Percentiles rank a stretch among this genome's conserved stretches.
Conservation (phyloP, 2,329 filamentous ascomycete species). For the Piedraia hortae region DNA sequence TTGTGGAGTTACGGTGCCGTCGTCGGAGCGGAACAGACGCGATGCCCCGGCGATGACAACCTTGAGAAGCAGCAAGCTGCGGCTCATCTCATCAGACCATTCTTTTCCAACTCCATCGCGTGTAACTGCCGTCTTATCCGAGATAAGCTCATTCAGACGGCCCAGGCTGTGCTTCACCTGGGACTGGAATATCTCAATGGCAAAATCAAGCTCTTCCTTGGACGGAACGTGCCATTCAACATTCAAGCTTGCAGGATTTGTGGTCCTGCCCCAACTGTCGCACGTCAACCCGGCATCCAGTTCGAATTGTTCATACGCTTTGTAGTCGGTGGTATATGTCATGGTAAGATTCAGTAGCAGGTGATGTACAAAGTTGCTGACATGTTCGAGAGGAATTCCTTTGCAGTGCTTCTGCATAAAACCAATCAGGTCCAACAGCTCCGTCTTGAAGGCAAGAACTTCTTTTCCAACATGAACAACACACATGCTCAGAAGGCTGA, state of each 20-base stretch:
- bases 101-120: slow-evolving; percentile 90
- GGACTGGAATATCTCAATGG: slow-evolving; percentile 62
- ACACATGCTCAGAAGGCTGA: slow-evolving; percentile 93
- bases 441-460: slow-evolving; percentile 64
- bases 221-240: slow-evolving; percentile 80
- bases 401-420: slow-evolving; percentile 95
- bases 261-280: slow-evolving; percentile 60
- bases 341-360: slow-evolving; percentile 80
- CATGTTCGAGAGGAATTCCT: slow-evolving; percentile 78
- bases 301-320: slow-evolving; percentile 57
- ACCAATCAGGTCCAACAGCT: slow-evolving; percentile 68
- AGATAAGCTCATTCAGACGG: slow-evolving; percentile 52
- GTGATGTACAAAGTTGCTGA: slow-evolving; percentile 95
- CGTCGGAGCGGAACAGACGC: slow-evolving; percentile 52
- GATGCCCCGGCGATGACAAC: slow-evolving; percentile 80
- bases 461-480: slow-evolving; percentile 85
- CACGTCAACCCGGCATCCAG: slow-evolving; percentile 44
- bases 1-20: slow-evolving; percentile 14
- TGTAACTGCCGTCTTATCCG: slow-evolving; percentile 47
- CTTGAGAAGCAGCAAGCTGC: slow-evolving; percentile 64
- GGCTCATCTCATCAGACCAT: slow-evolving; percentile 89
- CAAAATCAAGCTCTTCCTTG: slow-evolving; percentile 58
- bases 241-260: slow-evolving; percentile 45
- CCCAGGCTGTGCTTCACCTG: slow-evolving; percentile 53
- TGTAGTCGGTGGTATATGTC: slow-evolving; percentile 76